phyloP scores from a whole-genome alignment of 2,329 filamentous ascomycete genomes.

The Laburnicola sp. region DNA sequence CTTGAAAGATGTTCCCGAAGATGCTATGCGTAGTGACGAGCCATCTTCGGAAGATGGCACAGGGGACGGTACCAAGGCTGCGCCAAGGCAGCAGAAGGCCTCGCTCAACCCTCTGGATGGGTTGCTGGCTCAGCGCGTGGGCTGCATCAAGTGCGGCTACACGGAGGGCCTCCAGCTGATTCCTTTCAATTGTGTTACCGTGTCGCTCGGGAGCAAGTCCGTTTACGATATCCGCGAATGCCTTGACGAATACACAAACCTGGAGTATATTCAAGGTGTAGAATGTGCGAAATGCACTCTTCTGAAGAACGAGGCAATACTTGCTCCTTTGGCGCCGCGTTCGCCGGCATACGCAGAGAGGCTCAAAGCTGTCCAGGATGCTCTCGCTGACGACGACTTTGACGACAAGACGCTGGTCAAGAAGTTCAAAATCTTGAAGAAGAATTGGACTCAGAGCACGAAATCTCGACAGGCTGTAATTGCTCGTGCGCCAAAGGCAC shows the following conservation, averaged over 20 bases:
- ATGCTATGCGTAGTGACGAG: conserved; percentile 10
- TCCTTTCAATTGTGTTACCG: conserved; percentile 89
- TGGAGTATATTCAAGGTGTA: conserved; percentile 86
- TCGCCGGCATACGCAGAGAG: conserved; percentile 55
- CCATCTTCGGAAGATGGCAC: conserved; percentile 4
- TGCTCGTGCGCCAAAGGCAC: conserved; percentile 75
- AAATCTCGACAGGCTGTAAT: conserved; percentile 91
- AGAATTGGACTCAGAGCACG: conserved; percentile 72
- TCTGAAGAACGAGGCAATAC: conserved; percentile 55
- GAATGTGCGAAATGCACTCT: conserved; percentile 92
- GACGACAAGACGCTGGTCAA: conserved; percentile 55
- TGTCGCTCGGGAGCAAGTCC: conserved; percentile 69
- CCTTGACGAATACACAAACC: conserved; percentile 78
- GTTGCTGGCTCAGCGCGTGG: conserved; percentile 82
- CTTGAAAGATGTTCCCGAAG: conserved; percentile 20
- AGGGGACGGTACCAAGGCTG: conserved; percentile 4
- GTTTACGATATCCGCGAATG: conserved; percentile 75
- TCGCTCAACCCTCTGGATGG: conserved; percentile 82
- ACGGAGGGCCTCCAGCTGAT: conserved; percentile 88
- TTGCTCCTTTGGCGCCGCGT: conserved; percentile 33
- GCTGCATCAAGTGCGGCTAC: conserved; percentile 81
- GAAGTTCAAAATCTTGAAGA: conserved; percentile 54
- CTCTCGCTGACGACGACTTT: conserved; percentile 79
- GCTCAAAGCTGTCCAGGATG: conserved; percentile 67
- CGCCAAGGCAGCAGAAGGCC: conserved; percentile 13